These are phyloP conservation scores for Camelina sativa DNA, from an alignment of 345 rosid species.

Conservation along the genomic window DNA sequence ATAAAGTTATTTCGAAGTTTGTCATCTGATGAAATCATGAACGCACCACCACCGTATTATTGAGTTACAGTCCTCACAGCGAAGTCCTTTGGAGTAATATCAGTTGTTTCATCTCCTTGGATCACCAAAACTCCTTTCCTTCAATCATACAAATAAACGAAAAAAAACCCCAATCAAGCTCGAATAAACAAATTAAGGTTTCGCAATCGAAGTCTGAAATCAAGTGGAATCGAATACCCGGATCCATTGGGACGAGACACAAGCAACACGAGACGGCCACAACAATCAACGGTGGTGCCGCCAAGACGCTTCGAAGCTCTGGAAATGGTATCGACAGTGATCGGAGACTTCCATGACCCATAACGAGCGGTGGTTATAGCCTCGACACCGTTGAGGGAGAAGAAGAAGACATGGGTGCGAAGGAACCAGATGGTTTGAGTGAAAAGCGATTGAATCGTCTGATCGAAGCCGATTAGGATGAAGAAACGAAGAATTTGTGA, in stretches of 20 bases:
- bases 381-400: conserved; percentile 35
- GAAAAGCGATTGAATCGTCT: conserved; percentile 32
- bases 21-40: conserved; percentile 60
- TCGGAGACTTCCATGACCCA: conserved; percentile 95
- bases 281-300: conserved; percentile 70
- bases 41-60: conserved; percentile 98
- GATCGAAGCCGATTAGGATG: conserved; percentile 6
- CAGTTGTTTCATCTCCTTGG: conserved; percentile 59
- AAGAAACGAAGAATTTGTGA: conserved; percentile 32
- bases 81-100: conserved; percentile 83
- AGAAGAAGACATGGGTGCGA: conserved; percentile 63
- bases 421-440: conserved; percentile 24
- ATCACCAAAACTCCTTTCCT: conserved; percentile 79
- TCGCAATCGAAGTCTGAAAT: not conserved
- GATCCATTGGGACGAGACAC: conserved; percentile 87
- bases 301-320: conserved; percentile 84
- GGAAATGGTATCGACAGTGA: conserved; percentile 83
- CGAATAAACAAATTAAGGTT: not conserved
- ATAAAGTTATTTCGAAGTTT: conserved; percentile 59
- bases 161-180: not conserved
- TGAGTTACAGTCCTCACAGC: conserved; percentile 79
- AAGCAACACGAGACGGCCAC: conserved; percentile 75
- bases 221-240: conserved; percentile 51
- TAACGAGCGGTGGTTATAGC: conserved; percentile 62
- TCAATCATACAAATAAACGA: not conserved